Base-by-base conservation (phyloP, 805 yeast species). In the Candida sanyiensis region DNA sequence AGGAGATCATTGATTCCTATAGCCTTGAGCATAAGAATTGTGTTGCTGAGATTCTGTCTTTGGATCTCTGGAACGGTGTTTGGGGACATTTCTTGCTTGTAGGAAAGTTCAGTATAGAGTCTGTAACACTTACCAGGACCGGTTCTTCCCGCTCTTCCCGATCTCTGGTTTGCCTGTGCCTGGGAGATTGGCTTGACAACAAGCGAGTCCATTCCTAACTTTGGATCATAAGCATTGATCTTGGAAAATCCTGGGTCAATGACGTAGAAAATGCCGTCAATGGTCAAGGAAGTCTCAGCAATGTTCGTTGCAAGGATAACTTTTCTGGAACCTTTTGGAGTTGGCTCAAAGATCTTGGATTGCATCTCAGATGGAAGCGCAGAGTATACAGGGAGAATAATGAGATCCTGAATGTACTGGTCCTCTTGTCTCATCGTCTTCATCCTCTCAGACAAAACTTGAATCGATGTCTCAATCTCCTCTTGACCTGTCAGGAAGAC, bases 61-160 rank as follows among this genome's bases (percentile, higher is more conserved):
- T 87, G 86, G 35, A 93, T 88, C 58, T 93, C 98, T 0, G 98
- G 98, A 1, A 84, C 69, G 0, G 95, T 75, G 46, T 80, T 83
- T 2, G 82, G 75, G 7, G 81, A 67, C 83, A 90, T 78, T 52
- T 89, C 97, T 43, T 75, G 72, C 42, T 72, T 64, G 58, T 69
- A 89, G 0, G 96, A 89, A 43, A 76, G 65, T 52, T 86, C 89
- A 0, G 97, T 89, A 58, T 83, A 93, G n/a, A 93, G 63, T 40
- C 98, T 66, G 55, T 79, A 93, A 56, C 98, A 94, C 49, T 85
- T 81, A 2, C 98, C 98, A 0, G 97, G 96, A 0, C 94, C 94
- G 0, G 95, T 87, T 66, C 98, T 82, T 34, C 98, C 98, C 0
- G 98, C 98, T 57, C 98, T 75, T 40, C 98, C 98, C 33, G 95